Conservation (phyloP, 192 early-diverging fungal genomes). For the Chytriomyces confervae region DNA sequence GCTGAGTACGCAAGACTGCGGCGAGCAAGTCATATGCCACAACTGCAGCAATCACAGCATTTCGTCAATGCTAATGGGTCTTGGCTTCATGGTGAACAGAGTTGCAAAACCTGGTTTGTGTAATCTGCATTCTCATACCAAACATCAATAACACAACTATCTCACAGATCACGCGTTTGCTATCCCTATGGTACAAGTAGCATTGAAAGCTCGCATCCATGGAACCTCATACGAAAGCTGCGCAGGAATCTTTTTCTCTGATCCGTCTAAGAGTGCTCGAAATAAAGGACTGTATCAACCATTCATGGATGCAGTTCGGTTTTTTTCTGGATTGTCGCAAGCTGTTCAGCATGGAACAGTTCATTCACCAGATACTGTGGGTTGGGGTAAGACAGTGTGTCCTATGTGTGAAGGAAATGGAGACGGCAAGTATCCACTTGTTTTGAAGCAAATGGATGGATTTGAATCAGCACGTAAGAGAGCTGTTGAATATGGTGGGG, state of each 20-base stretch:
- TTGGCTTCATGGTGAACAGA: too few species aligned
- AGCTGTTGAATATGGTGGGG: constrained; percentile 1
- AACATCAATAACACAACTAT: too few species aligned
- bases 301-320: constrained; percentile 9
- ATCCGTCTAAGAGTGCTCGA: background rate
- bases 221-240: background rate
- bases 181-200: background rate
- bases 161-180: constrained; percentile 2
- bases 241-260: background rate
- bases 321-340: background rate
- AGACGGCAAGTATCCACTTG: background rate
- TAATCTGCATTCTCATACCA: too few species aligned
- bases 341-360: constrained; percentile 1
- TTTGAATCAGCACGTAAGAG: background rate
- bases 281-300: background rate
- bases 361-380: background rate
- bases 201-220: background rate
- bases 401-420: background rate
- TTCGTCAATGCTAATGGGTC: too few species aligned
- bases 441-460: background rate
- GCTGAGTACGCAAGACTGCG: too few species aligned
- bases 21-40: too few species aligned
- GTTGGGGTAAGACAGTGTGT: background rate
- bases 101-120: too few species aligned
- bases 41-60: too few species aligned